Conservation (phyloP, 192 early-diverging fungal genomes). For the Jimgerdemannia lactiflua region DNA sequence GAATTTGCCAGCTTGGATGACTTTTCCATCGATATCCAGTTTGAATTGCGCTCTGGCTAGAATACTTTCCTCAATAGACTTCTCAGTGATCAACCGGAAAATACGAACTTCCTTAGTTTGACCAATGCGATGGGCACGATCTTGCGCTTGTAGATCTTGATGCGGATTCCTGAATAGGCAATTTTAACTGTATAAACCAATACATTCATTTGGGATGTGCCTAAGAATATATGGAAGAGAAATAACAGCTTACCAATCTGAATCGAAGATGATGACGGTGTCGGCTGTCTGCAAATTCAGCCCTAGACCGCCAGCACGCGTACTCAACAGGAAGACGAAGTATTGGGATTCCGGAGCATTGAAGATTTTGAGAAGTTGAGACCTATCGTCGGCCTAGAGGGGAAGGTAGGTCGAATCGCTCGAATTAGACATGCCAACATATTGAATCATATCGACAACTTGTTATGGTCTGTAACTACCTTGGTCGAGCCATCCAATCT, state of each 20-base stretch:
- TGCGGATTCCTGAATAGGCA: constrained; percentile 54
- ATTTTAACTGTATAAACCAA: neutral
- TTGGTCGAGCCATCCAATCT: constrained; percentile 92
- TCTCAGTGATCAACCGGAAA: constrained; percentile 86
- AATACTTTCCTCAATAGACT: constrained; percentile 93
- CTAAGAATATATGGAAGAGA: constrained; percentile 11
- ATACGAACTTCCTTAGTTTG: constrained; percentile 98
- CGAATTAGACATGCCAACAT: neutral
- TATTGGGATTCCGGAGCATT: constrained; percentile 77
- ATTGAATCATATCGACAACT: neutral
- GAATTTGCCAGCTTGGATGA: constrained; percentile 99
- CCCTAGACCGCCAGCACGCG: constrained; percentile 94
- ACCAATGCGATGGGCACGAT: constrained; percentile 99
- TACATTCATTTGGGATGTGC: neutral
- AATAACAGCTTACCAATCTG: constrained; percentile 74
- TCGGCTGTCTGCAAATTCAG: constrained; percentile 96
- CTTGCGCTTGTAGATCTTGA: constrained; percentile 98
- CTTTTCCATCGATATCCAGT: constrained; percentile 95
- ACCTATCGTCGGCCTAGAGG: constrained; percentile 75
- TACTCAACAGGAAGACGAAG: constrained; percentile 91
- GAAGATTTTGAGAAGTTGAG: constrained; percentile 74
- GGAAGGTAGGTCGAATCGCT: neutral
- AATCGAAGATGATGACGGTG: constrained; percentile 98
- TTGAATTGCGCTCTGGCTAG: constrained; percentile 93
- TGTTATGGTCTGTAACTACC: constrained; percentile 10